A percentile compares a stretch with the other conserved stretches of the same genome.
Evolutionary conservation across 768 basidiomycete species (phyloP).

Genomic region (Mycena sanguinolenta): DNA sequence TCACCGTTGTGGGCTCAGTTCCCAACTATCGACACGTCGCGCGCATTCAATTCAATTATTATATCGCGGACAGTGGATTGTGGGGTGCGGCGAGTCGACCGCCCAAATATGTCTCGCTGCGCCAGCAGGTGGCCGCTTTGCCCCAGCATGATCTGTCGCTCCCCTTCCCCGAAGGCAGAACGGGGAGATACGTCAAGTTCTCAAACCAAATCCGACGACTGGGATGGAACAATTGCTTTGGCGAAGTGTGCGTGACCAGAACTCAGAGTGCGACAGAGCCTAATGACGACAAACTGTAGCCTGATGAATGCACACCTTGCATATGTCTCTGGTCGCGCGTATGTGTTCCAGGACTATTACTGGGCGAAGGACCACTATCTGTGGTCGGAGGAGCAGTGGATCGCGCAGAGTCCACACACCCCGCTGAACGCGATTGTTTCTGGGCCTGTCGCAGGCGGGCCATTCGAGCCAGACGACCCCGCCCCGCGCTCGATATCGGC

Average conservation of each 20-base stretch:
- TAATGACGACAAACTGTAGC: too few relatives aligned
- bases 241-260: too few relatives aligned
- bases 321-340: slow-evolving; percentile 3
- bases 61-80: background rate
- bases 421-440: slow-evolving; percentile 52
- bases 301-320: slow-evolving; percentile 8
- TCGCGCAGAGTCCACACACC: background rate
- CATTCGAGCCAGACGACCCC: slow-evolving; percentile 53
- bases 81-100: slow-evolving; percentile 36
- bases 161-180: slow-evolving; percentile 58
- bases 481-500: slow-evolving; percentile 60
- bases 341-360: slow-evolving; percentile 7
- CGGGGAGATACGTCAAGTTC: slow-evolving; percentile 58
- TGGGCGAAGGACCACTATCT: slow-evolving; percentile 1
- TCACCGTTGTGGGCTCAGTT: too few relatives aligned
- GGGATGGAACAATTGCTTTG: slow-evolving; percentile 38
- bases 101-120: slow-evolving; percentile 52
- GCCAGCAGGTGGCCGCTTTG: slow-evolving; percentile 54
- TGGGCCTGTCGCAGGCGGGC: slow-evolving; percentile 61
- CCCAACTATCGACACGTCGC: too few relatives aligned
- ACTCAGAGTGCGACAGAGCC: too few relatives aligned
- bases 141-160: slow-evolving; percentile 63
- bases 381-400: slow-evolving; percentile 43
- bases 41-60: too few relatives aligned
- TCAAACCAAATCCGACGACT: slow-evolving; percentile 53